Evolutionary conservation across 2,329 filamentous ascomycete genomes (phyloP).

Genomic region (Venturiaceae sp.): DNA sequence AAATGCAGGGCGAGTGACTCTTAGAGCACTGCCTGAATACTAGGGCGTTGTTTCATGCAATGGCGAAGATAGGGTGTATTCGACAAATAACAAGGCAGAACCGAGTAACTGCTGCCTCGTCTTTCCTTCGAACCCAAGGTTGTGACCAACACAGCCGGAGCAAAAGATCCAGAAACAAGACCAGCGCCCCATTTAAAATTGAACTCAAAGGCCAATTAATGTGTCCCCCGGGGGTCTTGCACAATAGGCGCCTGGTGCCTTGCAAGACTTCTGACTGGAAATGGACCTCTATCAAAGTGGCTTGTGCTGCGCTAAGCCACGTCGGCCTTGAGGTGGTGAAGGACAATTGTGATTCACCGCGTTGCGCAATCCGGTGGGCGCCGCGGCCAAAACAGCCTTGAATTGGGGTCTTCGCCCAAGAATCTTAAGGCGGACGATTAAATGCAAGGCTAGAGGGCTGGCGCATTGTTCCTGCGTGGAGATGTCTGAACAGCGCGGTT

Average conservation of each 20-base stretch:
- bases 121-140: neutral
- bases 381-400: neutral
- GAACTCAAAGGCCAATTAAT: neutral
- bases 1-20: neutral
- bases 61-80: neutral
- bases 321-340: neutral
- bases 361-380: neutral
- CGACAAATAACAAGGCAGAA: neutral
- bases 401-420: too few relatives aligned
- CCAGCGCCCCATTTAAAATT: neutral
- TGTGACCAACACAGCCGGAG: neutral
- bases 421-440: too few relatives aligned
- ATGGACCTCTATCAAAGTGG: neutral
- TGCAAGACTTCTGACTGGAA: neutral
- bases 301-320: neutral
- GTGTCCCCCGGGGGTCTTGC: neutral
- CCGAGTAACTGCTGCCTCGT: neutral
- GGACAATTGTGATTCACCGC: neutral
- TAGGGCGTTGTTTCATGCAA: neutral
- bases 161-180: neutral
- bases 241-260: neutral
- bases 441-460: neutral
- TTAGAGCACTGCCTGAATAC: slow-evolving; percentile 2
- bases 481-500: neutral
- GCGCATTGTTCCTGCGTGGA: neutral